phyloP scores from a whole-genome alignment of 2,329 filamentous ascomycete genomes.

The Ampelomyces quisqualis region DNA sequence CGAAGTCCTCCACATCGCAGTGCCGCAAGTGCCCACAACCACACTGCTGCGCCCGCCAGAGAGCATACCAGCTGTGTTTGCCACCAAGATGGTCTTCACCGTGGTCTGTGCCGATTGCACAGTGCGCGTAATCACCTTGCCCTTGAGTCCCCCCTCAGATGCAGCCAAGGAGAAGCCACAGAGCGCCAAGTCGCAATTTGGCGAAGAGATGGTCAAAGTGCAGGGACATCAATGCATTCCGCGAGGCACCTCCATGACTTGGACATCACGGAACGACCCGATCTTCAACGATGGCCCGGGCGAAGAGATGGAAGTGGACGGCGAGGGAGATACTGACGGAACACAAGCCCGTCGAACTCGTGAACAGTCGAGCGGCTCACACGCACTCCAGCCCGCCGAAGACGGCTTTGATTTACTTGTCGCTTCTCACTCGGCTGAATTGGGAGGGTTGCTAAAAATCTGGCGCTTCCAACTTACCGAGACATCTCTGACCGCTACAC shows the following conservation, averaged over 20 bases:
- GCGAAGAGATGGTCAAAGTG: constrained; percentile 53
- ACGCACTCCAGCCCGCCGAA: constrained; percentile 17
- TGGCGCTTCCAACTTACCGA: constrained; percentile 45
- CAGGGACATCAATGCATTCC: constrained; percentile 55
- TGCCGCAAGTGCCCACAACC: constrained; percentile 45
- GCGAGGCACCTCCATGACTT: constrained; percentile 55
- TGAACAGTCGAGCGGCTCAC: constrained; percentile 25
- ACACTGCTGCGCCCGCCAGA: constrained; percentile 35
- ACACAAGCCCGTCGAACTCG: constrained; percentile 21
- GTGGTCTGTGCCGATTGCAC: constrained; percentile 59
- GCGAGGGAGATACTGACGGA: constrained; percentile 21
- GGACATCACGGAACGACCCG: constrained; percentile 44
- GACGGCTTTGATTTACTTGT: constrained; percentile 45
- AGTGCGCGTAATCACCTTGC: constrained; percentile 57
- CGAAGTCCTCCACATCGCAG: constrained; percentile 55
- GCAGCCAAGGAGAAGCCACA: constrained; percentile 30
- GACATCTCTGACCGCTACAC: constrained; percentile 41
- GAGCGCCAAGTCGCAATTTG: constrained; percentile 30
- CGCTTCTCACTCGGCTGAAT: constrained; percentile 45
- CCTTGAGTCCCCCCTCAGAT: constrained; percentile 55
- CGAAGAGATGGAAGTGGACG: constrained; percentile 43
- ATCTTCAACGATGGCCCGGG: constrained; percentile 17
- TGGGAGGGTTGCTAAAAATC: constrained; percentile 44
- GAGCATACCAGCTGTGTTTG: constrained; percentile 51
- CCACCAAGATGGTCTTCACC: constrained; percentile 54